Evolutionary conservation across 805 yeast genomes (phyloP).

Genomic region (Nakazawaea siamensis): DNA sequence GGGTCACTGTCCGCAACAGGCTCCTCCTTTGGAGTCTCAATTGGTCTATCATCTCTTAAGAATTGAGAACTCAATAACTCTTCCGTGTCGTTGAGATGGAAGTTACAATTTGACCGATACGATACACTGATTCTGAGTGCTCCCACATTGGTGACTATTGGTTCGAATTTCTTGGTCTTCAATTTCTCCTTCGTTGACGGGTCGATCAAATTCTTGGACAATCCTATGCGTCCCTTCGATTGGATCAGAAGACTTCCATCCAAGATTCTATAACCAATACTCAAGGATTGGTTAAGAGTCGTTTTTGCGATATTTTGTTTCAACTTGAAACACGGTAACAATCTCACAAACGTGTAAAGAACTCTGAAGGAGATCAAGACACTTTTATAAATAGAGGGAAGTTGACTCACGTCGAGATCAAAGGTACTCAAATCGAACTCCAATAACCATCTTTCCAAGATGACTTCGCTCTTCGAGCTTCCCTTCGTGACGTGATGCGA

Average conservation of each 20-base stretch:
- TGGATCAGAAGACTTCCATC: slow-evolving; percentile 76
- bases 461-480: slow-evolving; percentile 70
- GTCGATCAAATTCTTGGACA: slow-evolving; percentile 41
- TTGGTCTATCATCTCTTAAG: slow-evolving; percentile 31
- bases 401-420: slow-evolving; percentile 31
- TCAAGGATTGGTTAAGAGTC: slow-evolving; percentile 25
- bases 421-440: slow-evolving; percentile 55
- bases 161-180: slow-evolving; percentile 54
- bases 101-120: slow-evolving; percentile 64
- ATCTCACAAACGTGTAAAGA: slow-evolving; percentile 53
- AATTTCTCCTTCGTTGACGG: slow-evolving; percentile 28
- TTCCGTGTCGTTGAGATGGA: slow-evolving; percentile 61
- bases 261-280: slow-evolving; percentile 51
- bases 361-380: slow-evolving; percentile 69
- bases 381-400: slow-evolving; percentile 65
- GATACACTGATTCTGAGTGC: slow-evolving; percentile 67
- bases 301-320: slow-evolving; percentile 32
- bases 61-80: slow-evolving; percentile 53
- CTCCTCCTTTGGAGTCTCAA: background rate
- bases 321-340: slow-evolving; percentile 68
- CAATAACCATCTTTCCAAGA: slow-evolving; percentile 87
- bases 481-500: slow-evolving; percentile 54
- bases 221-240: slow-evolving; percentile 78
- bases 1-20: background rate
- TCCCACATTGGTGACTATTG: slow-evolving; percentile 73